Base-by-base conservation (phyloP, 2,329 filamentous ascomycete species). In the Colletotrichum viniferum region DNA sequence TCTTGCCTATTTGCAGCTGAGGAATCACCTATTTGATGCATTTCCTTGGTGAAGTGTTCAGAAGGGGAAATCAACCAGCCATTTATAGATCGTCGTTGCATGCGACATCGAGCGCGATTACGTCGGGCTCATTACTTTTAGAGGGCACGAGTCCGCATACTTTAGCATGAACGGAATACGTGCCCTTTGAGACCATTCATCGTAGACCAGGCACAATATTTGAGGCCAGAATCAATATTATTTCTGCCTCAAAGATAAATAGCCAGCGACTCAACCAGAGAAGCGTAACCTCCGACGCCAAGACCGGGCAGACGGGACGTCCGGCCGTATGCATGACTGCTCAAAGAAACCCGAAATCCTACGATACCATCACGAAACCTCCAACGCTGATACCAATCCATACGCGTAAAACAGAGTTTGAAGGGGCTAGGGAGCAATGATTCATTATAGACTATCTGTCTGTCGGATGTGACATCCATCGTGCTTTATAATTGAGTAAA, bases 391-490 rank as follows among this genome's bases (percentile, higher is more conserved):
- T 30, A 56, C 32, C 32, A 34, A 67, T 62, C 30, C 62, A 34
- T 63, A 71, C 38, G 66, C 36, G 26, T 24, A 61, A 62, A 43
- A 60, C 30, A 24, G n/a, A 48, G 18, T 21, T 52, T 34, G 24
- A 58, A 30, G 32, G n/a, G 48, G n/a, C 30, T 58, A 56, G 55
- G 30, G 32, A 67, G 38, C 56, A 62, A 28, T 36, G 18, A 24
- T 55, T 76, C 56, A 73, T 76, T 69, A 76, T 38, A n/a, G 60
- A 36, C 71, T 73, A 56, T 60, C 63, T 52, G 21, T 60, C 28
- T 58, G 34, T 72, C 55, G 65, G 48, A 34, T 8, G 66, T 64
- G 38, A 55, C 55, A 24, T 56, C 9, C 24, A 65, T 30, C 36
- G 32, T 64, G 32, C 43, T 52, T 60, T 63, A 58, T 64, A 73